Conservation (phyloP, 352 stramenopile species). For the Phytophthora sansomeana region DNA sequence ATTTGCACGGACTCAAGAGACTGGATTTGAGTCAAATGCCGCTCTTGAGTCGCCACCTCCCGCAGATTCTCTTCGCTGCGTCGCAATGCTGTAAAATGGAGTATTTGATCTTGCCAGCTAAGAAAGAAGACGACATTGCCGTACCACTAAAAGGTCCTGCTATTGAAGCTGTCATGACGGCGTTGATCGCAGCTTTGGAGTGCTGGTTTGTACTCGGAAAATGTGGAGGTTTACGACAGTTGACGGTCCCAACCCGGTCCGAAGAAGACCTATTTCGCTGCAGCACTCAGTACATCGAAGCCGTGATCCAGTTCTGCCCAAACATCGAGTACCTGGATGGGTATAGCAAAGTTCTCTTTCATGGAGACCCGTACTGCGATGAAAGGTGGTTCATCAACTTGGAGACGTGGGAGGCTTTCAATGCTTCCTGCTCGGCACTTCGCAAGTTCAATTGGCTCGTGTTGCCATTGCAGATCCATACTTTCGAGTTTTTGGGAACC, state of each 20-base stretch:
- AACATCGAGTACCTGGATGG: conserved; percentile 8
- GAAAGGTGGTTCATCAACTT: conserved; percentile 3
- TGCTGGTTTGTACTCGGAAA: not conserved
- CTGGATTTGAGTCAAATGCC: conserved; percentile 5
- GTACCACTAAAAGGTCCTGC: not conserved
- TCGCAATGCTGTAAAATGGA: not conserved
- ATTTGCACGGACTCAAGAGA: conserved; percentile 9
- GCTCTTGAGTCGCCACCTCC: conserved; percentile 2
- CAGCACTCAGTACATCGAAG: conserved; percentile 1
- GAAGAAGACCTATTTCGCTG: not conserved
- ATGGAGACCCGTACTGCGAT: not conserved
- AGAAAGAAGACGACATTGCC: not conserved
- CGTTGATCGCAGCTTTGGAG: not conserved
- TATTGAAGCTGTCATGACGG: not conserved
- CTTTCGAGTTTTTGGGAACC: conserved; percentile 11
- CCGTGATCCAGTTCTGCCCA: not conserved
- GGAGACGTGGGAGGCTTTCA: conserved; percentile 9
- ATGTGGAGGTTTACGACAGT: not conserved
- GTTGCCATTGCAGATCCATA: conserved; percentile 13
- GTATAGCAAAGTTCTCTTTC: not conserved
- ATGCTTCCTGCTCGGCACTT: conserved; percentile 1
- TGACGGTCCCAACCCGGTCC: not conserved
- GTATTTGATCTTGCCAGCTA: conserved; percentile 3
- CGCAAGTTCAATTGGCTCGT: conserved; percentile 1
- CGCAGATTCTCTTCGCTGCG: too few relatives aligned